A percentile compares a stretch with the other conserved stretches of the same genome.
These are phyloP conservation scores for Physocladia obscura DNA, from an alignment of 192 early-diverging fungal species.

Conservation along the genomic window DNA sequence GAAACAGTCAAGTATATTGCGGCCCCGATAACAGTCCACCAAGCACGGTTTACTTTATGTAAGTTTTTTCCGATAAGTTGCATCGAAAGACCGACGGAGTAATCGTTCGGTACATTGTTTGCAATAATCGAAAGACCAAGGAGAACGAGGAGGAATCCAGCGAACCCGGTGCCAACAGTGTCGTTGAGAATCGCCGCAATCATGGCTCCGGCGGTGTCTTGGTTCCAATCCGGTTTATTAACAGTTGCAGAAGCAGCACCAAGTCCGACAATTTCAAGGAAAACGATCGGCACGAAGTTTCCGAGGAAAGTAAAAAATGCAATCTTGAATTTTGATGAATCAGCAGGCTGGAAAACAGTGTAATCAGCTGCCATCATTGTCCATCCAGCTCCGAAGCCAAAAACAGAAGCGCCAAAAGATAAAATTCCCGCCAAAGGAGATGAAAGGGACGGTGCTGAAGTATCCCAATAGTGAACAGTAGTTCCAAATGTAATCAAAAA, in stretches of 20 bases:
- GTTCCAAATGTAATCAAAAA: constrained; percentile 1
- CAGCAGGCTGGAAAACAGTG: constrained; percentile 11
- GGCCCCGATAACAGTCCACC: constrained; percentile 35
- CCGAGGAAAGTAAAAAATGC: background rate
- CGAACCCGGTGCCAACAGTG: constrained; percentile 32
- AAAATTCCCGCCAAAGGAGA: constrained; percentile 18
- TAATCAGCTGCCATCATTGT: constrained; percentile 17
- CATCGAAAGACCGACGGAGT: constrained; percentile 38
- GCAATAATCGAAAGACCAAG: constrained; percentile 35
- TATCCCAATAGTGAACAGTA: background rate
- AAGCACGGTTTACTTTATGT: constrained; percentile 18
- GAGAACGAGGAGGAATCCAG: constrained; percentile 36
- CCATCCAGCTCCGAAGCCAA: constrained; percentile 27
- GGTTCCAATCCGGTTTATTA: background rate
- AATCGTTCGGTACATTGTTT: constrained; percentile 42
- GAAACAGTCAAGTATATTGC: constrained; percentile 31
- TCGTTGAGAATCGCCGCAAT: constrained; percentile 21
- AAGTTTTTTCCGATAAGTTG: constrained; percentile 30
- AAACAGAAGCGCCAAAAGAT: constrained; percentile 18
- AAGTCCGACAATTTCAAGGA: background rate
- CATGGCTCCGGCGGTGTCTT: background rate
- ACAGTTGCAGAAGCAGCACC: background rate
- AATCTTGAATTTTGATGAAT: background rate
- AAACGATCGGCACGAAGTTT: background rate
- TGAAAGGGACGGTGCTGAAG: background rate